A percentile compares a stretch with the other conserved stretches of the same genome.
Evolutionary conservation across 805 yeast genomes (phyloP).

Genomic region (Zygotorulaspora florentina): DNA sequence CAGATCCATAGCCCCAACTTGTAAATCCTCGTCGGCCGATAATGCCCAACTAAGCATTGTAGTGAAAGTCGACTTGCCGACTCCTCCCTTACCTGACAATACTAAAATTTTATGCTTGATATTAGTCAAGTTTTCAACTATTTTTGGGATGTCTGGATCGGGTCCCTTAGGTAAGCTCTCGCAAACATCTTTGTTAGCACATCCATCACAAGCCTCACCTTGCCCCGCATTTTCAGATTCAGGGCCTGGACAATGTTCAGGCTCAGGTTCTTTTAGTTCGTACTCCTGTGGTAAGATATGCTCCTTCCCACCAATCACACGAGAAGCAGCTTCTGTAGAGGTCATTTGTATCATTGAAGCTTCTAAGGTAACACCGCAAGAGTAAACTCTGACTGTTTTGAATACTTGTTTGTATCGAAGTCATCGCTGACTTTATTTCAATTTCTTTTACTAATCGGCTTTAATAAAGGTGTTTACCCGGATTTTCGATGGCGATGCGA

Average conservation of each 20-base stretch:
- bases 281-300: constrained; percentile 27
- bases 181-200: constrained; percentile 91
- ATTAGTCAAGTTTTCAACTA: constrained; percentile 59
- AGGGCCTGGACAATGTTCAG: constrained; percentile 99
- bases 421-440: neutral
- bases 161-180: constrained; percentile 88
- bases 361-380: constrained; percentile 10
- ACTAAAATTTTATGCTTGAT: constrained; percentile 77
- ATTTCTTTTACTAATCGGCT: neutral
- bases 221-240: constrained; percentile 92
- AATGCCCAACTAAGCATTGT: constrained; percentile 96
- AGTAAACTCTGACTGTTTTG: constrained; percentile 4
- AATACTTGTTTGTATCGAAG: neutral
- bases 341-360: neutral
- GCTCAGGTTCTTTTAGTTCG: constrained; percentile 63
- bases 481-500: no score
- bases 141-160: constrained; percentile 83
- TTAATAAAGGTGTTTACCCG: neutral
- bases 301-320: constrained; percentile 3
- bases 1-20: constrained; percentile 94
- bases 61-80: constrained; percentile 94
- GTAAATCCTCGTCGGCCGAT: constrained; percentile 73
- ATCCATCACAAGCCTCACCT: constrained; percentile 90
- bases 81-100: constrained; percentile 90
- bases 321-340: constrained; percentile 4